Conservation (phyloP, 1,139 yeast species). For the Debaryomyces nepalensis region DNA sequence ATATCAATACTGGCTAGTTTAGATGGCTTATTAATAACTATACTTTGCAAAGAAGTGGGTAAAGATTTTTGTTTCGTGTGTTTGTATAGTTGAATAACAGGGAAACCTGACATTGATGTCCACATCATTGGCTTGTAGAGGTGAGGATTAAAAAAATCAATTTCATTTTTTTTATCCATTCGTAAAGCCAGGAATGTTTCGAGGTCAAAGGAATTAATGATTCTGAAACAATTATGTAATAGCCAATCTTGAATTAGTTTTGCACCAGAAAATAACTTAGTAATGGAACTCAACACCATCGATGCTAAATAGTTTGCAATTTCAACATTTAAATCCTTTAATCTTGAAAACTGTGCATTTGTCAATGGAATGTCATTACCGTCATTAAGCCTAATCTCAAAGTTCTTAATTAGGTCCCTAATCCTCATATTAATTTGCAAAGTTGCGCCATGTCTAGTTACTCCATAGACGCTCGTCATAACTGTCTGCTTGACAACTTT, state of each 20-base stretch:
- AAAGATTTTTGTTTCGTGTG: slow-evolving; percentile 21
- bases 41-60: slow-evolving; percentile 33
- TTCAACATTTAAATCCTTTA: slow-evolving; percentile 8
- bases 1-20: slow-evolving; percentile 30
- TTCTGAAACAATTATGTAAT: slow-evolving; percentile 33
- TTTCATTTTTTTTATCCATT: slow-evolving; percentile 9
- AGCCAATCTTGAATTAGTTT: slow-evolving; percentile 44
- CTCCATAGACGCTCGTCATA: slow-evolving; percentile 56
- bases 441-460: slow-evolving; percentile 43
- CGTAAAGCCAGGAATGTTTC: slow-evolving; percentile 21
- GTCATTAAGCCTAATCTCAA: slow-evolving; percentile 7
- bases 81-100: slow-evolving; percentile 45
- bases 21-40: slow-evolving; percentile 25
- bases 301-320: slow-evolving; percentile 32
- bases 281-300: slow-evolving; percentile 36
- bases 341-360: neutral
- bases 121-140: slow-evolving; percentile 45
- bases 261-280: slow-evolving; percentile 42
- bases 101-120: slow-evolving; percentile 49
- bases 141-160: slow-evolving; percentile 24
- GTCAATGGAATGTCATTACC: neutral
- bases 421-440: slow-evolving; percentile 36
- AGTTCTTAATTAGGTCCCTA: slow-evolving; percentile 23
- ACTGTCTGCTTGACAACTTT: slow-evolving; percentile 49
- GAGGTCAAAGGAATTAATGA: slow-evolving; percentile 33